Percentiles rank a stretch among this genome's conserved stretches.
These are phyloP conservation scores for Entomortierella chlamydospora DNA, from an alignment of 192 early-diverging fungal genomes.

Conservation along the genomic window DNA sequence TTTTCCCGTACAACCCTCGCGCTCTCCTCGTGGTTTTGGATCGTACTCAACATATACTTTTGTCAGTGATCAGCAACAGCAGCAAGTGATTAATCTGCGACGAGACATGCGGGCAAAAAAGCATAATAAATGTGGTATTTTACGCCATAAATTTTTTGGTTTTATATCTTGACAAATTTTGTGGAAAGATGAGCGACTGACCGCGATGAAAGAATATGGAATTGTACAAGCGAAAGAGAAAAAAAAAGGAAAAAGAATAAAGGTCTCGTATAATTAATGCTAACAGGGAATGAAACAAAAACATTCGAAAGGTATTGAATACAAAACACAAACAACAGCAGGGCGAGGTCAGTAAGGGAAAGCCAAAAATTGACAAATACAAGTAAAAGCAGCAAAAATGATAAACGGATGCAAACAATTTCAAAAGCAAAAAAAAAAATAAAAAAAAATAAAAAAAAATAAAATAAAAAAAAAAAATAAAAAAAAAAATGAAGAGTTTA, in stretches of 20 bases:
- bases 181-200: too few relatives aligned
- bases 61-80: neutral
- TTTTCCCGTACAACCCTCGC: slow-evolving; percentile 47
- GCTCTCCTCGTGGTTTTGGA: slow-evolving; percentile 24
- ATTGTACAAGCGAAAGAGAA: slow-evolving; percentile 1
- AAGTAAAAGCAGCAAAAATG: neutral
- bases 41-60: slow-evolving; percentile 4
- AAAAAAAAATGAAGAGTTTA: slow-evolving; percentile 9
- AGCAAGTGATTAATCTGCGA: too few relatives aligned
- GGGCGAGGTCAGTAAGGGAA: neutral
- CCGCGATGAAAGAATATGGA: neutral
- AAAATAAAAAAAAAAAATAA: slow-evolving; percentile 2
- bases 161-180: slow-evolving; percentile 1
- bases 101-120: too few relatives aligned
- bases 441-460: neutral
- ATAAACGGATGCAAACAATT: neutral
- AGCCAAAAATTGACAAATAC: neutral
- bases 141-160: too few relatives aligned
- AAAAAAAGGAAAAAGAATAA: neutral
- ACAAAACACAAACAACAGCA: slow-evolving; percentile 1
- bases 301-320: neutral
- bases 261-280: neutral
- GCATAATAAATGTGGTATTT: too few relatives aligned
- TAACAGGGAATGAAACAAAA: neutral
- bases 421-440: slow-evolving; percentile 4